Percentiles rank a stretch among this genome's conserved stretches.
phyloP scores from a whole-genome alignment of 1,284 basidiomycete species.

The Wallemia hederae region DNA sequence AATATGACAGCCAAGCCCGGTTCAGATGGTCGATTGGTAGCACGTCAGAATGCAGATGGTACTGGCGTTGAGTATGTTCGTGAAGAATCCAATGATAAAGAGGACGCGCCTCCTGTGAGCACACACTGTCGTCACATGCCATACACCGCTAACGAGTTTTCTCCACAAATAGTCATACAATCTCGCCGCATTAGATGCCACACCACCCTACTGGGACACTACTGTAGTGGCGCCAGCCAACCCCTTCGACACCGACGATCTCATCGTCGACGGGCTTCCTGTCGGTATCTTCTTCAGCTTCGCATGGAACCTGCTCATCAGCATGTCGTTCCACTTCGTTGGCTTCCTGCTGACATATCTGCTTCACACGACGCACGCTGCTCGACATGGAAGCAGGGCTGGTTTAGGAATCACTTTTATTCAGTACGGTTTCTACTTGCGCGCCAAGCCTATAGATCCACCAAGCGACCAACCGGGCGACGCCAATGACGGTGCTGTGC shows the following conservation, averaged over 20 bases:
- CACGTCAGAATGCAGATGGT: background rate
- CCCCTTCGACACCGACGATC: slow-evolving; percentile 21
- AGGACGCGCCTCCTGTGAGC: slow-evolving; percentile 54
- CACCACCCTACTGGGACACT: slow-evolving; percentile 91
- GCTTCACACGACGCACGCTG: slow-evolving; percentile 44
- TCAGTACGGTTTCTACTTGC: slow-evolving; percentile 65
- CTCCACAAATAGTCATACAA: slow-evolving; percentile 37
- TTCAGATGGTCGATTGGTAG: slow-evolving; percentile 14
- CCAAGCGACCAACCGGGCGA: slow-evolving; percentile 5
- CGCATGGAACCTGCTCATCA: slow-evolving; percentile 34
- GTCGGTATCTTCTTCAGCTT: slow-evolving; percentile 22
- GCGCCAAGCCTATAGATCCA: slow-evolving; percentile 20
- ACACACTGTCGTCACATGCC: background rate
- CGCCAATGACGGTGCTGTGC: slow-evolving; percentile 3
- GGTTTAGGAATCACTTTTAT: slow-evolving; percentile 85
- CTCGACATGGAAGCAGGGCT: slow-evolving; percentile 72
- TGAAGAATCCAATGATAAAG: slow-evolving; percentile 34
- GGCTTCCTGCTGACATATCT: slow-evolving; percentile 10
- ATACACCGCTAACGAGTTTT: slow-evolving; percentile 2
- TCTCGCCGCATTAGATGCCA: slow-evolving; percentile 62
- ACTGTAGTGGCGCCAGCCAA: slow-evolving; percentile 42
- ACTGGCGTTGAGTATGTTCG: slow-evolving; percentile 18
- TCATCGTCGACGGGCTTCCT: slow-evolving; percentile 26
- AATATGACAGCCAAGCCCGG: slow-evolving; percentile 79
- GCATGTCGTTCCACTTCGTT: slow-evolving; percentile 10